Evolutionary conservation across 1,139 yeast species (phyloP), one percentile per base, ranked within the genome.

Genomic region (Blastobotrys proliferans): DNA sequence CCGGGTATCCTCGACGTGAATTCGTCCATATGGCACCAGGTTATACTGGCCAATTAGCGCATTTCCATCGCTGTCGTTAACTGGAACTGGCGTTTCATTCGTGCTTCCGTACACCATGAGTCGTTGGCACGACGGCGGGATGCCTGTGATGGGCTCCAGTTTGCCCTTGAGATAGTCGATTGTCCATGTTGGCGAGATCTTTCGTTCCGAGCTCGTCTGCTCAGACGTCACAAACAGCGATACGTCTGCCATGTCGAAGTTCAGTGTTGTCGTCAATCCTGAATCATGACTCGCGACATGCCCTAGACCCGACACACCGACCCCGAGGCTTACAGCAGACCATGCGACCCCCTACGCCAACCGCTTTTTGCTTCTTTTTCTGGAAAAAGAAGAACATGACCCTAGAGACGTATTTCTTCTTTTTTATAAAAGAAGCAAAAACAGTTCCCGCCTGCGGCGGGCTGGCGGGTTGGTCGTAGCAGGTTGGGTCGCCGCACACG

Each of bases 61-160:
- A 14, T 49, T 47, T 18, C 47, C 51, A 25, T 51, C 54, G 10
- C 38, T 43, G 30, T 44, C 46, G 55, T 51, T 53, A 1, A 48
- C 44, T n/a, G 61, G 48, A 24, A 43, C 41, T 9, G 58, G 54
- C 10, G 62, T 72, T 38, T 69, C 69, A 30, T 76, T 67, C 21
- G 69, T 61, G 1, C 69, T 55, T 1, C 73, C 70, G 52, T 75
- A 78, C 41, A 79, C 62, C 39, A 69, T 70, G 20, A 85, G 63
- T 19, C 66, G 64, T 61, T 85, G 95, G 49, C 61, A 67, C 19
- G 58, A 46, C 1, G 87, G 85, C 4, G 81, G 77, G 34, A 90
- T 77, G 1, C 97, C 97, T 0, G 96, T 87, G 47, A 86, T 75
- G 19, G 71, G 72, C 56, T 85, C 94, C 16, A 88, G 62, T 49